phyloP scores from a whole-genome alignment of 2,329 filamentous ascomycete species.

The Diaporthe ilicicola region DNA sequence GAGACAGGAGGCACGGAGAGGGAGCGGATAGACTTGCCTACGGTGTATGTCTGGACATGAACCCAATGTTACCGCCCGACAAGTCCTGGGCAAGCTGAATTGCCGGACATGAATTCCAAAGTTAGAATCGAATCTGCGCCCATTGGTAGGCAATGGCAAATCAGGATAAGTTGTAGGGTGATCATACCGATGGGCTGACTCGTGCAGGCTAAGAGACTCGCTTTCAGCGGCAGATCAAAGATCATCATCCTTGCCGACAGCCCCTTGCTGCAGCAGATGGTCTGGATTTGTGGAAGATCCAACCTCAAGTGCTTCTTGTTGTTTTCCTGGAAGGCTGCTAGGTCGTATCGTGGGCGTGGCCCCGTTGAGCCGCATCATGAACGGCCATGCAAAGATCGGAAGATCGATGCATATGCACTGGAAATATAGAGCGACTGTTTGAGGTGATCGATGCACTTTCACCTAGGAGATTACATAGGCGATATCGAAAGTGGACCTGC shows the following conservation, averaged over 20 bases:
- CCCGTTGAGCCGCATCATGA: background rate
- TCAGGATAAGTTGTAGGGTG: background rate
- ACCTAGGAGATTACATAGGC: no score
- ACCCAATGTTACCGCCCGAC: background rate
- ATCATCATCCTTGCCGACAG: conserved; percentile 8
- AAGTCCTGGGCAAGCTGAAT: conserved; percentile 8
- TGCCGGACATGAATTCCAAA: conserved; percentile 8
- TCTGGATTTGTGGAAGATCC: background rate
- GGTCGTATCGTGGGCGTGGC: background rate
- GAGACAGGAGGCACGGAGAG: background rate
- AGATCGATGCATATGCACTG: background rate
- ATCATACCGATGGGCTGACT: conserved; percentile 23
- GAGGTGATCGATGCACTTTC: background rate
- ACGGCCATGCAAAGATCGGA: background rate
- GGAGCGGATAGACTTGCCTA: conserved; percentile 9
- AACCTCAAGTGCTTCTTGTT: background rate
- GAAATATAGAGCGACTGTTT: no score
- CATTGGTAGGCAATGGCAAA: background rate
- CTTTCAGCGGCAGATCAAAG: conserved; percentile 17
- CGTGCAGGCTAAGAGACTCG: conserved; percentile 7
- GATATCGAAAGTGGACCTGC: background rate
- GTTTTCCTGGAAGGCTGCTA: background rate
- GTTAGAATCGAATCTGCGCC: conserved; percentile 18
- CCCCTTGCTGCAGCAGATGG: conserved; percentile 6
- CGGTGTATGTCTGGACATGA: background rate